Conservation (phyloP, 208 protist species). For the Herpetomonas samuelpessoai region DNA sequence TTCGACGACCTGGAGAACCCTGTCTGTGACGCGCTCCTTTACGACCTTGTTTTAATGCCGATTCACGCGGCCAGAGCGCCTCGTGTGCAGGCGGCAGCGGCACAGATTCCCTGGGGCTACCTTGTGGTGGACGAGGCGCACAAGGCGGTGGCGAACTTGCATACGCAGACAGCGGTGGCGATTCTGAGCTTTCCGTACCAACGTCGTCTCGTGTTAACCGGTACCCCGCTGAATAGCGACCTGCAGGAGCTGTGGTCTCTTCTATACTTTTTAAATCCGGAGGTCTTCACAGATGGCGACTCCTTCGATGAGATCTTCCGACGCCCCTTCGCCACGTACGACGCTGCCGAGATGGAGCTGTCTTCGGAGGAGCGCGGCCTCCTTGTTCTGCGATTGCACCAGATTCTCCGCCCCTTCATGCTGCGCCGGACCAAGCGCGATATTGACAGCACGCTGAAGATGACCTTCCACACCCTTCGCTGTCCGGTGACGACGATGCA, state of each 20-base stretch:
- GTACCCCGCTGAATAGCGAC: constrained; percentile 98
- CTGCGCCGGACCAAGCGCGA: constrained; percentile 95
- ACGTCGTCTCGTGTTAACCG: constrained; percentile 91
- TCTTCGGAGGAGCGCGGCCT: constrained; percentile 57
- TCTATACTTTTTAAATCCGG: constrained; percentile 97
- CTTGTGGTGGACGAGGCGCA: constrained; percentile 83
- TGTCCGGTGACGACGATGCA: constrained; percentile 57
- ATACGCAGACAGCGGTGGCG: constrained; percentile 29
- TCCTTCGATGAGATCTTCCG: constrained; percentile 94
- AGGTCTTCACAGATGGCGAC: constrained; percentile 88
- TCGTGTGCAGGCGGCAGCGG: constrained; percentile 7
- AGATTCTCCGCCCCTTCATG: constrained; percentile 95
- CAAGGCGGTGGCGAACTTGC: constrained; percentile 62
- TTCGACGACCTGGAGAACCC: constrained; percentile 29
- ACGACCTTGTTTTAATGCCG: constrained; percentile 50
- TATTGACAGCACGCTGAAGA: constrained; percentile 92
- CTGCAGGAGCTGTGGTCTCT: constrained; percentile 98
- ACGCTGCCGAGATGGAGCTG: constrained; percentile 42
- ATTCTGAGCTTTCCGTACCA: constrained; percentile 31
- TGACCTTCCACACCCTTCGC: constrained; percentile 54
- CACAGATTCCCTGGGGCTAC: constrained; percentile 49
- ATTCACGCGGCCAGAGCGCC: constrained; percentile 31
- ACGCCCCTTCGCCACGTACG: constrained; percentile 44
- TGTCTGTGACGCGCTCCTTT: constrained; percentile 17
- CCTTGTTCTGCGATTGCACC: constrained; percentile 84